A percentile compares a stretch with the other conserved stretches of the same genome.
Evolutionary conservation across 805 yeast species (phyloP).

Genomic region (Cyberlindnera maritima): DNA sequence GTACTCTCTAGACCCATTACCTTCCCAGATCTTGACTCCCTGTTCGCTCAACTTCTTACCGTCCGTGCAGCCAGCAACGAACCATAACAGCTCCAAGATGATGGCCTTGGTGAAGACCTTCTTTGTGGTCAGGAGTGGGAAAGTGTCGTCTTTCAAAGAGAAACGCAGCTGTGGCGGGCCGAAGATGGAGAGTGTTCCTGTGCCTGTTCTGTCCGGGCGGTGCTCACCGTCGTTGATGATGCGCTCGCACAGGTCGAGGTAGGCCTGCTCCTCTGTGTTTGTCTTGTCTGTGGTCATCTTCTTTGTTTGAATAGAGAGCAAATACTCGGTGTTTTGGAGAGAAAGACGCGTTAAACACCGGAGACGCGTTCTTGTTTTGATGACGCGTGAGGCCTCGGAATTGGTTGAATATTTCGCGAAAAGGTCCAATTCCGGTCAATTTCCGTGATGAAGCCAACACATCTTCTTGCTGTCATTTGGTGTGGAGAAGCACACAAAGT

Average conservation of each 20-base stretch:
- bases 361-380: neutral
- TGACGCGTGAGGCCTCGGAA: neutral
- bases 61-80: constrained; percentile 85
- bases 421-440: too few species aligned
- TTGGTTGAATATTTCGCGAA: too few species aligned
- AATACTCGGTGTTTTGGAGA: too few species aligned
- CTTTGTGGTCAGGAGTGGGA: constrained; percentile 92
- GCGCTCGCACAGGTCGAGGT: constrained; percentile 73
- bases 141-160: constrained; percentile 62
- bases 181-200: constrained; percentile 87
- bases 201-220: constrained; percentile 96
- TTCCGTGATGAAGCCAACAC: too few species aligned
- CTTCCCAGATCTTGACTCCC: constrained; percentile 99
- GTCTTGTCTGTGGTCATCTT: constrained; percentile 3
- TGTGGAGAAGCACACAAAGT: too few species aligned
- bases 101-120: constrained; percentile 88
- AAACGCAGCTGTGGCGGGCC: constrained; percentile 97
- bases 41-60: constrained; percentile 72
- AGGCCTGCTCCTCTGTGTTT: constrained; percentile 70
- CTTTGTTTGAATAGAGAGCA: neutral
- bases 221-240: constrained; percentile 84
- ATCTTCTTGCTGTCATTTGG: too few species aligned
- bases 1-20: constrained; percentile 92
- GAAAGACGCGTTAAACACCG: constrained; percentile 4
- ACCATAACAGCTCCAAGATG: constrained; percentile 90